phyloP scores from a whole-genome alignment of 768 basidiomycete genomes.

The Rhodotorula diobovata region DNA sequence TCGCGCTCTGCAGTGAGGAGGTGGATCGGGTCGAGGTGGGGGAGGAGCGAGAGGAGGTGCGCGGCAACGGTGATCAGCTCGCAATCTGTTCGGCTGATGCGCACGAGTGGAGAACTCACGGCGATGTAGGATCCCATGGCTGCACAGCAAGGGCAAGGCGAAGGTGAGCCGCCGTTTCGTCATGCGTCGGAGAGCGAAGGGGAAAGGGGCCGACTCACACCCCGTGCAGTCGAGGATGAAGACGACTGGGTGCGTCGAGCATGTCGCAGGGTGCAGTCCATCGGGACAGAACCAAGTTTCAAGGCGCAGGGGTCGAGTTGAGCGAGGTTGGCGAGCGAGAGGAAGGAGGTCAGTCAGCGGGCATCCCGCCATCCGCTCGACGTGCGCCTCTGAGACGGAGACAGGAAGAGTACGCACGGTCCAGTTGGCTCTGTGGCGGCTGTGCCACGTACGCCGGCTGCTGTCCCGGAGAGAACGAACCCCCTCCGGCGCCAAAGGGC shows the following conservation, averaged over 20 bases:
- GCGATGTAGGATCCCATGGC: slow-evolving; percentile 40
- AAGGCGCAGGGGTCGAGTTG: background rate
- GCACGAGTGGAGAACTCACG: slow-evolving; percentile 1
- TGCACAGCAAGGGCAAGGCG: background rate
- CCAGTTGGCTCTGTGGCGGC: slow-evolving; percentile 3
- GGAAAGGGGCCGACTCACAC: slow-evolving; percentile 1
- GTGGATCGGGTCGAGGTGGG: background rate
- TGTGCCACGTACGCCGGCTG: background rate
- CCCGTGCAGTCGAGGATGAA: slow-evolving; percentile 40
- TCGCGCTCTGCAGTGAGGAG: slow-evolving; percentile 52
- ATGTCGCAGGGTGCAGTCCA: no score
- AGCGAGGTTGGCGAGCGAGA: background rate
- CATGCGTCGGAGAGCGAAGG: background rate
- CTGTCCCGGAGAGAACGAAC: no score
- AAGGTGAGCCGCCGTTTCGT: background rate
- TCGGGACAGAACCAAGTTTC: background rate
- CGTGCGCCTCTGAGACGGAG: background rate
- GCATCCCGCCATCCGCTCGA: background rate
- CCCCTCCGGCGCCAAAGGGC: background rate
- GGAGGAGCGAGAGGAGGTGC: background rate
- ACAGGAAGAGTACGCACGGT: background rate
- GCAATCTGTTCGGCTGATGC: background rate
- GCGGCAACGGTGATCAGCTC: background rate
- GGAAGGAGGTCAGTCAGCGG: background rate
- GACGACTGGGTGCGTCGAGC: slow-evolving; percentile 11